These are phyloP conservation scores for Cladosporium velox DNA, from an alignment of 2,329 filamentous ascomycete species.

Conservation along the genomic window DNA sequence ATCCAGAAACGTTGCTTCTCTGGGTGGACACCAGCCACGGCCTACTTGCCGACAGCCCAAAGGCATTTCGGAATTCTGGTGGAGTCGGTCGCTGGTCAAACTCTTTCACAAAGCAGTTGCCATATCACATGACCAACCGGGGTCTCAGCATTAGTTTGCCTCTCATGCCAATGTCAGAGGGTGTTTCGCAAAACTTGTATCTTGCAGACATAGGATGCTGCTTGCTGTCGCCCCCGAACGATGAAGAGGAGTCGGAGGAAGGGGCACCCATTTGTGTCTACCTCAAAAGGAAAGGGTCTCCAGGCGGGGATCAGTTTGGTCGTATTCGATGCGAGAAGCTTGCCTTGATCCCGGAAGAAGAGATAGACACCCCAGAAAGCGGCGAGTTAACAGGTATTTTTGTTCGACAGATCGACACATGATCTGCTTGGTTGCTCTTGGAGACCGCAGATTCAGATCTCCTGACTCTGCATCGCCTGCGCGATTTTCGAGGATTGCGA, in stretches of 20 bases:
- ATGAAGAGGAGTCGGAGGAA: neutral
- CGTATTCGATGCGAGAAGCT: neutral
- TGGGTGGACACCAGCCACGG: neutral
- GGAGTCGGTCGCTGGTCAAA: neutral
- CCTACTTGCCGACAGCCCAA: neutral
- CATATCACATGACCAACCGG: neutral
- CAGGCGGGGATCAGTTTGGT: neutral
- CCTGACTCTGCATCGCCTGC: too few relatives aligned
- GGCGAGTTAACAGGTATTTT: neutral
- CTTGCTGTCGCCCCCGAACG: neutral
- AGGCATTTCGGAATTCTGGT: neutral
- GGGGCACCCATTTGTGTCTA: neutral
- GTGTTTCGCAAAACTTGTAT: neutral
- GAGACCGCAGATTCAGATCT: too few relatives aligned
- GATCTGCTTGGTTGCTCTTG: too few relatives aligned
- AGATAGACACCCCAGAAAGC: too few relatives aligned
- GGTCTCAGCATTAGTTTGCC: neutral
- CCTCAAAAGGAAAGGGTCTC: neutral
- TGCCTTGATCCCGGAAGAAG: too few relatives aligned
- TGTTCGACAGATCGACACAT: neutral
- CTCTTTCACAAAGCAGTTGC: neutral
- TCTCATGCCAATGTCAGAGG: neutral
- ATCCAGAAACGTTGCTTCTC: too few relatives aligned
- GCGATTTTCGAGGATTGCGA: too few relatives aligned
- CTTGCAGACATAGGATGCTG: neutral